A percentile compares a stretch with the other conserved stretches of the same genome.
Conservation (phyloP, 2,329 filamentous ascomycete species). For the Botrytis hyacinthi region DNA sequence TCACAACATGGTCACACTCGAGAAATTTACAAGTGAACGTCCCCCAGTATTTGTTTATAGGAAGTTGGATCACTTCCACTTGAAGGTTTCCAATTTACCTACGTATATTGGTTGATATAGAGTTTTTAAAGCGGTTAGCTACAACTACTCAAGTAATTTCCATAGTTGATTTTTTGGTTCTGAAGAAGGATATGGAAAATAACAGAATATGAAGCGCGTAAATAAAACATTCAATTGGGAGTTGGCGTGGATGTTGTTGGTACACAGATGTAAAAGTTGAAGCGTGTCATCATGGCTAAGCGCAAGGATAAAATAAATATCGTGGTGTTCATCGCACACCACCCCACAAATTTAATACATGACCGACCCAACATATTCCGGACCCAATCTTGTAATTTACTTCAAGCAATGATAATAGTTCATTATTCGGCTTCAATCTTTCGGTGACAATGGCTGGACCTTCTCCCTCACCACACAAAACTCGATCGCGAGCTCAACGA, state of each 20-base stretch:
- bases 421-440: conserved; percentile 1
- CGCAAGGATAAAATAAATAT: conserved; percentile 7
- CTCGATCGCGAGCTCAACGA: conserved; percentile 16
- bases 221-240: not conserved
- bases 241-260: not conserved
- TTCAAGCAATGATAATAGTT: conserved; percentile 13
- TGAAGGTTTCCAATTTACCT: not conserved
- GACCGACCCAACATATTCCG: not conserved
- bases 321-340: not conserved
- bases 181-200: not conserved
- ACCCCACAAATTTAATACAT: conserved; percentile 9
- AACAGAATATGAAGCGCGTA: not conserved
- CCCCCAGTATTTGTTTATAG: not conserved
- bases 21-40: not conserved
- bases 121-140: not conserved
- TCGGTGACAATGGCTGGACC: conserved; percentile 17
- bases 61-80: not conserved
- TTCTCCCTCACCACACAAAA: conserved; percentile 16
- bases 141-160: not conserved
- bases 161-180: not conserved
- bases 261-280: not conserved
- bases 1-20: not conserved
- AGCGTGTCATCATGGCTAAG: conserved; percentile 9
- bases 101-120: not conserved
- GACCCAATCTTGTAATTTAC: not conserved